Evolutionary conservation across 2,329 filamentous ascomycete genomes (phyloP).

Genomic region (Endoconidiophora polonica): DNA sequence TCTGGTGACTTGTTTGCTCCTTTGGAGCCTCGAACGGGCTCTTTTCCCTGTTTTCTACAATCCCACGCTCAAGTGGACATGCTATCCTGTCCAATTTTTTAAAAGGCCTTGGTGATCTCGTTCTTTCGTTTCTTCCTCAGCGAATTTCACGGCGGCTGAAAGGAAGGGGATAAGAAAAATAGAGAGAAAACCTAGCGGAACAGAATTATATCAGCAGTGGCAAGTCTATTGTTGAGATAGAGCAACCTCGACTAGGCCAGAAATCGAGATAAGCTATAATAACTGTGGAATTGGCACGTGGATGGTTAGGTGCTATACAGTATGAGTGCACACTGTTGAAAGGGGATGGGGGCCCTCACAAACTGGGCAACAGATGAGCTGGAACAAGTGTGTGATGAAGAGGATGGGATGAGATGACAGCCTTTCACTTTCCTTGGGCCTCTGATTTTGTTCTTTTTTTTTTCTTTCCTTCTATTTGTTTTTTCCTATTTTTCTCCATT

Average conservation of each 20-base stretch:
- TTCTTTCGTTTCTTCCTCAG: constrained; percentile 9
- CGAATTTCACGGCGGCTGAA: not conserved
- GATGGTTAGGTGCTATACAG: no score
- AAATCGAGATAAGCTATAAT: not conserved
- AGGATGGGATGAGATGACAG: no score
- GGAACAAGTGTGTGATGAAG: no score
- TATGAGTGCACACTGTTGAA: not conserved
- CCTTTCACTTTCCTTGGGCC: not conserved
- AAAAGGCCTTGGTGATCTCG: not conserved
- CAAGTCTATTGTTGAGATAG: no score
- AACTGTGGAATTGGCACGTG: no score
- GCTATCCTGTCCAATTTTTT: not conserved
- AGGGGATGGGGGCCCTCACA: no score
- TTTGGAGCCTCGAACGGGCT: constrained; percentile 8
- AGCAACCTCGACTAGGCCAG: no score
- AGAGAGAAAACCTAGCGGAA: not conserved
- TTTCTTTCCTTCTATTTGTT: not conserved
- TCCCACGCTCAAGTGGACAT: constrained; percentile 1
- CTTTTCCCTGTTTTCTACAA: constrained; percentile 5
- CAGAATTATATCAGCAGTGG: not conserved
- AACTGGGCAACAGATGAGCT: not conserved
- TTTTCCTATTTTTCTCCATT: not conserved
- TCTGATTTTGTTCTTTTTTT: not conserved
- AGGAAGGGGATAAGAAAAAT: not conserved
- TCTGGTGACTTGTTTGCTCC: constrained; percentile 6